These are phyloP conservation scores for Exophiala alcalophila DNA, from an alignment of 2,329 filamentous ascomycete genomes.

Conservation along the genomic window DNA sequence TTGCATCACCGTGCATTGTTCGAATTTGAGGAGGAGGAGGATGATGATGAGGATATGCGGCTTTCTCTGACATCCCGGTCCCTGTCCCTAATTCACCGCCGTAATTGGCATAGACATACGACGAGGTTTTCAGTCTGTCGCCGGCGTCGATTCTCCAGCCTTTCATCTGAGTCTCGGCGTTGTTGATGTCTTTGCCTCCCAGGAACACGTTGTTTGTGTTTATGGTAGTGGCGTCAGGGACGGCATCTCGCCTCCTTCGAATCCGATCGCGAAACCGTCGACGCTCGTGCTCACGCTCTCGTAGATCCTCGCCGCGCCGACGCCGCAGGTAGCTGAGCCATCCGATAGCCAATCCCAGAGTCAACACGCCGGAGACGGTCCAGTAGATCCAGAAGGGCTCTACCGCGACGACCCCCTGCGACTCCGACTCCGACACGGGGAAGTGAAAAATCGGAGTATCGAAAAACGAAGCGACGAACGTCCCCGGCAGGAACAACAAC, in stretches of 20 bases:
- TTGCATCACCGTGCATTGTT: no score
- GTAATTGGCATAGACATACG: no score
- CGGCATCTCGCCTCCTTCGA: constrained; percentile 3
- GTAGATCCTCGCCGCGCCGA: constrained; percentile 9
- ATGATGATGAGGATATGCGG: no score
- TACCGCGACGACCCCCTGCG: constrained; percentile 14
- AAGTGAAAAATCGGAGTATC: constrained; percentile 28
- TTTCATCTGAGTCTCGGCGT: no score
- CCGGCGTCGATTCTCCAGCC: no score
- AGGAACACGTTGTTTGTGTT: no score
- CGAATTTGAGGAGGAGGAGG: no score
- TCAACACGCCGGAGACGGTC: constrained; percentile 17
- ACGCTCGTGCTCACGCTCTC: constrained; percentile 14
- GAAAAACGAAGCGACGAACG: constrained; percentile 26
- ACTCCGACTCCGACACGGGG: not conserved
- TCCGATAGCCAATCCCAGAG: constrained; percentile 7
- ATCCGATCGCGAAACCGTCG: constrained; percentile 15
- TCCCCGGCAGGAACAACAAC: constrained; percentile 24
- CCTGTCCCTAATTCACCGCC: no score
- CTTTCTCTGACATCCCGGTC: no score
- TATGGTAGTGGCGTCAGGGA: not conserved
- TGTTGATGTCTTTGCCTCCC: no score
- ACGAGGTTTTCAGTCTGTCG: no score
- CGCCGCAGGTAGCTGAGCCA: constrained; percentile 21
- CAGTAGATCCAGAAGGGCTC: constrained; percentile 22